Evolutionary conservation across 345 rosid genomes (phyloP).

Genomic region (Cardamine occulta): DNA sequence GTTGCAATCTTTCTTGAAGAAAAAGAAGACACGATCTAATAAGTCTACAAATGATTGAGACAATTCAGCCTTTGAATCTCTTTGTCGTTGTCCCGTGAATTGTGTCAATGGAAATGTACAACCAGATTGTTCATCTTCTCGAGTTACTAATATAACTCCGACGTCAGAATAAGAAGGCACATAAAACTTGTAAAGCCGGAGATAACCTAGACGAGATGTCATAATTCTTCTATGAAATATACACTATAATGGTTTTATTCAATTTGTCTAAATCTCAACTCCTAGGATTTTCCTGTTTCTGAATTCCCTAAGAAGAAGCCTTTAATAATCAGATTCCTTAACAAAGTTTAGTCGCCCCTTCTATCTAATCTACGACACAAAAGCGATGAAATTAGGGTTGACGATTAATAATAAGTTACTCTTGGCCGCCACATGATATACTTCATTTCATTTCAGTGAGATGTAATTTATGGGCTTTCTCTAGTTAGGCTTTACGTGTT

Average conservation of each 20-base stretch:
- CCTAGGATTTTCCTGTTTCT: too few relatives aligned
- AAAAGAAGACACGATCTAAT: not conserved
- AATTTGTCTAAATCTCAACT: not conserved
- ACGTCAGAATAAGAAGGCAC: conserved; percentile 5
- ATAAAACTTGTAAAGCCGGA: conserved; percentile 14
- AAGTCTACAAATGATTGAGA: conserved; percentile 4
- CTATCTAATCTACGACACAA: too few relatives aligned
- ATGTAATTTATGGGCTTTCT: too few relatives aligned
- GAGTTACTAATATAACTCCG: conserved; percentile 15
- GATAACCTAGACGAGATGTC: conserved; percentile 1
- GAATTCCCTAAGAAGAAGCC: too few relatives aligned
- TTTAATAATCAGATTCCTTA: too few relatives aligned
- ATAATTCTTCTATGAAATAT: not conserved
- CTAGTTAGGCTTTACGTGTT: too few relatives aligned
- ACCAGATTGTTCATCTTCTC: not conserved
- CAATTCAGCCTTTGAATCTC: conserved; percentile 6
- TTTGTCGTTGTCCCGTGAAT: not conserved
- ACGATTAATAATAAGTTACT: too few relatives aligned
- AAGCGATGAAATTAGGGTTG: too few relatives aligned
- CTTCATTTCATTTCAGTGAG: too few relatives aligned
- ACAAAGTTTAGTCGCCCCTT: too few relatives aligned
- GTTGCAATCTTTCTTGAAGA: not conserved
- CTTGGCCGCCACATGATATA: too few relatives aligned
- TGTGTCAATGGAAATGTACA: not conserved
- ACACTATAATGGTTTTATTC: not conserved